Base-by-base conservation (phyloP, 495 filamentous ascomycete genomes). In the Penicillium bovifimosum region DNA sequence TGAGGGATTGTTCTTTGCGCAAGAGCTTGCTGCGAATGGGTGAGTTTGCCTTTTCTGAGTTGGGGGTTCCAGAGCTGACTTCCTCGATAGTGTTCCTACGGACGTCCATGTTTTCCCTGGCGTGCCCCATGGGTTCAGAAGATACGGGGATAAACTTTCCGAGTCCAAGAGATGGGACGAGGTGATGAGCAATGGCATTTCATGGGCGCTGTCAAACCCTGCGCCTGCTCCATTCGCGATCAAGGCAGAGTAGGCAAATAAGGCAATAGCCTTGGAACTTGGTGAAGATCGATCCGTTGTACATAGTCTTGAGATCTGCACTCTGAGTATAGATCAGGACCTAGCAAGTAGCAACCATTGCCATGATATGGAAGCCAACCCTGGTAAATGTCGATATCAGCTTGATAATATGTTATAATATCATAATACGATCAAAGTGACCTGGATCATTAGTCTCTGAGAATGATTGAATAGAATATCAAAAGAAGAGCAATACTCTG, bases 51-150 rank as follows among this genome's bases (percentile, higher is more conserved):
- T 6, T 13, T 20, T n/a, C 26, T 1, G 5, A 27, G 1, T 3
- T 11, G 17, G 10, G 10, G 20, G 9, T 29, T 17, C 45, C 31
- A 24, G 16, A n/a, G 17, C 36, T 45, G 31, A 31, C 27, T 46
- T 8, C 18, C 3, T 34, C 1, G 9, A 5, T 52, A 77, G 73
- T 5, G 67, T 78, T 6, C 62, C 74, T 5, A 76, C 72, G 0
- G 47, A 73, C 51, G 61, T 74, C 1, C 55, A 68, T 52, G 51
- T 77, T 28, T 76, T 76, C 60, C 59, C 46, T n/a, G 75, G 73
- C 0, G 53, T 78, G 9, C 74, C 75, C 18, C 75, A 79, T 65
- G 74, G 68, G 8, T 78, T 76, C 52, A 54, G 76, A 26, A 54
- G 69, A 2, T 67, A 62, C 45, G 69, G 64, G 11, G 61, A 69